A percentile compares a stretch with the other conserved stretches of the same genome.
These are phyloP conservation scores for Exophiala sp. DNA, from an alignment of 2,329 filamentous ascomycete genomes.

Conservation along the genomic window DNA sequence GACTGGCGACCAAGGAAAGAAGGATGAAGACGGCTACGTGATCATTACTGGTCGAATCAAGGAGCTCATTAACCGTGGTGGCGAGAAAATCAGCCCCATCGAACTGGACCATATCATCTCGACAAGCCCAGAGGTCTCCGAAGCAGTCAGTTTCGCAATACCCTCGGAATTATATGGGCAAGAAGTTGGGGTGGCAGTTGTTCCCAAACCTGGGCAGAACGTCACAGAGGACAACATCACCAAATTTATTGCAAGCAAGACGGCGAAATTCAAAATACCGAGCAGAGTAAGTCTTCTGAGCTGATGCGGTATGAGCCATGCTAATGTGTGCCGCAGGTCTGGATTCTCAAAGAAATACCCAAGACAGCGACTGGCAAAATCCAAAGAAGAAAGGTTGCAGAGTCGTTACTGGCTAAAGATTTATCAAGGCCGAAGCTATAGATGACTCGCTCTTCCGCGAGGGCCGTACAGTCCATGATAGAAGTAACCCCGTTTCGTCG, in stretches of 20 bases:
- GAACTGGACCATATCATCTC: conserved; percentile 79
- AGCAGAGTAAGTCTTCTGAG: conserved; percentile 60
- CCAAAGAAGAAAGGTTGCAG: conserved; percentile 79
- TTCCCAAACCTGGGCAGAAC: conserved; percentile 63
- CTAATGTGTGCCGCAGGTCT: conserved; percentile 45
- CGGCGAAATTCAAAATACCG: conserved; percentile 81
- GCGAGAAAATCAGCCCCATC: conserved; percentile 85
- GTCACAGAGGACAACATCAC: conserved; percentile 61
- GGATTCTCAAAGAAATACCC: conserved; percentile 79
- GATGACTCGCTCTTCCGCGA: neutral
- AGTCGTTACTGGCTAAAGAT: conserved; percentile 74
- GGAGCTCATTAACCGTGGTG: conserved; percentile 84
- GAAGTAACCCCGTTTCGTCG: too few relatives aligned
- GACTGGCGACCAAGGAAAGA: conserved; percentile 80
- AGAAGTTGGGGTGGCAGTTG: conserved; percentile 73
- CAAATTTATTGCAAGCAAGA: conserved; percentile 63
- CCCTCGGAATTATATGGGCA: conserved; percentile 80
- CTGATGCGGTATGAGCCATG: neutral
- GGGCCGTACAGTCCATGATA: too few relatives aligned
- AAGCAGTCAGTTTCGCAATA: conserved; percentile 80
- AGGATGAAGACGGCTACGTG: conserved; percentile 75
- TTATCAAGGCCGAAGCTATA: conserved; percentile 53
- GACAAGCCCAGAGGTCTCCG: conserved; percentile 67
- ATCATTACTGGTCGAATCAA: conserved; percentile 90
- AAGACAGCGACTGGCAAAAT: conserved; percentile 93